Evolutionary conservation across 2,329 filamentous ascomycete genomes (phyloP), one percentile per base, ranked within the genome.

Genomic region (Calonectria ilicicola): DNA sequence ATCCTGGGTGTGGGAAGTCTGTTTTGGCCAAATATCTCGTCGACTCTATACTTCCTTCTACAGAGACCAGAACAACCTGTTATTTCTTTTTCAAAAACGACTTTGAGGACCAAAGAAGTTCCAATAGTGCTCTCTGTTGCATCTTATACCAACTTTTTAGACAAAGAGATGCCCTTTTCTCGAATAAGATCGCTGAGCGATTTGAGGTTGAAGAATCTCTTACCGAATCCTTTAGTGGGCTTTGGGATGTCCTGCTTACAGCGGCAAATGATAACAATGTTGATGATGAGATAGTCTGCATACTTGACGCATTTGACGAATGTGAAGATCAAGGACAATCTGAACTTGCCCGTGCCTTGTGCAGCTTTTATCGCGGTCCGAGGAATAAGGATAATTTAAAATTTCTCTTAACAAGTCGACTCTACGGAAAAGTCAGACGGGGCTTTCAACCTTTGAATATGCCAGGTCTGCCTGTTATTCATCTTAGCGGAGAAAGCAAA

Each of bases 51-150:
- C 69, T 86, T 2, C 66, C 63, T 0, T 74, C 32, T 0, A 75
- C 35, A 0, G 21, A 40, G 1, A 64, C 64, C 0, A 77, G 74
- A 21, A 82, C 77, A 0, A 77, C 76, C 7, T 85, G 83, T 63
- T 87, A 86, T 67, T 87, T 86, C 77, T 87, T 87, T 74, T 87
- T 87, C 79, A 86, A 86, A 46, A 84, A 86, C 21, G 84, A 85
- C 32, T 82, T 81, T 32, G 76, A 81, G 7, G 81, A 84, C 21
- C 83, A 86, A 51, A 83, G 70, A 17, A 80, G 60, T 12, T 27
- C 75, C 5, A 72, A 71, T n/a, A 73, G 29, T 47, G 85, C 84
- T 14, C 44, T 87, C 0, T 79, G 81, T 38, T 81, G 79, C 27
- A 75, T 87, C 0, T 47, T 87, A 6, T 82, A 81, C 21, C 85